Evolutionary conservation across 202 grass and related monocot genomes (phyloP), one percentile per base, ranked within the genome.

Genomic region (Panicum hallii): DNA sequence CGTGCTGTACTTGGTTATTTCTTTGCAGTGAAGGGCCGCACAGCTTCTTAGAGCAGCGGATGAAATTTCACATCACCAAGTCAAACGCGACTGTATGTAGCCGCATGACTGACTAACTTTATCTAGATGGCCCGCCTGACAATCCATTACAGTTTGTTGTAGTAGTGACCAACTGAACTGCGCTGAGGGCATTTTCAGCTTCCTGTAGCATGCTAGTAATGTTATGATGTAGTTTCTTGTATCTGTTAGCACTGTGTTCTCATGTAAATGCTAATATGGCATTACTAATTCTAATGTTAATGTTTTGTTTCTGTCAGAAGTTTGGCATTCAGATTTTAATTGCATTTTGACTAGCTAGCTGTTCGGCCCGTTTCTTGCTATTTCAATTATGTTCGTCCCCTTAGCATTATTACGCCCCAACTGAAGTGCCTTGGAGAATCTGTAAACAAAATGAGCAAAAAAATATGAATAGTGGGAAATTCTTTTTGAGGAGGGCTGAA

Each of bases 11-110:
- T 49, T 78, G 45, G 43, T 77, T 70, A 10, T 89, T 75, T 89
- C 52, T 83, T 89, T 90, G 77, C 88, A 97, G 92, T 69, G 69
- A 97, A 92, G 89, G 79, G 77, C 53, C 50, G 50, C 19, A 45
- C 52, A 88, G 63, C 67, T 80, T 84, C 43, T 58, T 32, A 88
- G 64, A 50, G 36, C 76, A 79, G 53, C 62, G 26, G 64, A 53
- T 61, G 71, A 74, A 65, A 72, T 53, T 43, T 38, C 30, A 43
- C 23, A 62, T 60, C 10, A 57, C n/a, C 34, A 72, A 61, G 64
- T 48, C 36, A 72, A 65, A 77, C 57, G n/a, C 13, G 30, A 74
- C 47, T 54, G 11, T 17, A 52, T 4, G 11, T 67, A 67, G 75
- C 68, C 26, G 42, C 34, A 84, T 44, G 47, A 84, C 63, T 64